Evolutionary conservation across 495 filamentous ascomycete genomes (phyloP).

Genomic region (Lichina pygmaea): DNA sequence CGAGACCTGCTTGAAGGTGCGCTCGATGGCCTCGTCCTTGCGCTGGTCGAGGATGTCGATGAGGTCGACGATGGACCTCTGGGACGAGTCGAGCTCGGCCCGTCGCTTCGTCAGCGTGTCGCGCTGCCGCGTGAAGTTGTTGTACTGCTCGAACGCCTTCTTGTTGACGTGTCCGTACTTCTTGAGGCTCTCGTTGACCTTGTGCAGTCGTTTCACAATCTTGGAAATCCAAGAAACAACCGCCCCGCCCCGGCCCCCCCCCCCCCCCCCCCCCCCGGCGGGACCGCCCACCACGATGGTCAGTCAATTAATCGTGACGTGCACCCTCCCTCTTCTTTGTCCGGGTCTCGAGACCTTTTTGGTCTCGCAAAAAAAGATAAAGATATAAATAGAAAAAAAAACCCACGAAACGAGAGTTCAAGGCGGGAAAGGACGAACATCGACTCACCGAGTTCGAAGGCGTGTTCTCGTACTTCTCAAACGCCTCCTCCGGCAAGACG

Average conservation of each 20-base stretch:
- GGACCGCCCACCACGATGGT: neutral
- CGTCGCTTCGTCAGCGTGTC: conserved; percentile 58
- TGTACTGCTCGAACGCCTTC: conserved; percentile 97
- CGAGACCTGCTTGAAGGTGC: conserved; percentile 94
- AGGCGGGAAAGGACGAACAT: neutral
- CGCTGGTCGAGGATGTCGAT: conserved; percentile 79
- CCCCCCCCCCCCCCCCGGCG: too few species aligned
- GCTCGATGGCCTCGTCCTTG: conserved; percentile 89
- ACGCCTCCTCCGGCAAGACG: conserved; percentile 81
- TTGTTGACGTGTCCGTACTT: conserved; percentile 97
- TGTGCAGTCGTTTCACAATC: conserved; percentile 68
- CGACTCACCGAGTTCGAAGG: conserved; percentile 39
- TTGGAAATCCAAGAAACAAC: conserved; percentile 9
- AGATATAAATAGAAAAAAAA: conserved; percentile 1
- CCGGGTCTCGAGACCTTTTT: too few species aligned
- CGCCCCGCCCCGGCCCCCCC: too few species aligned
- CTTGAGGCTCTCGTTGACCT: conserved; percentile 80
- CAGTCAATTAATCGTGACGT: neutral
- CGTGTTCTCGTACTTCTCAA: conserved; percentile 63
- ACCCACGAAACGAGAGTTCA: neutral
- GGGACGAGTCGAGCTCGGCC: conserved; percentile 58
- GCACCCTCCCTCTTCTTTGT: too few species aligned
- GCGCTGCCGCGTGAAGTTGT: conserved; percentile 79
- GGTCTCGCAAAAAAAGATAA: too few species aligned
- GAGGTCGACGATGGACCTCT: conserved; percentile 66